Evolutionary conservation across 768 basidiomycete genomes (phyloP).

Genomic region (Calocera viscosa): DNA sequence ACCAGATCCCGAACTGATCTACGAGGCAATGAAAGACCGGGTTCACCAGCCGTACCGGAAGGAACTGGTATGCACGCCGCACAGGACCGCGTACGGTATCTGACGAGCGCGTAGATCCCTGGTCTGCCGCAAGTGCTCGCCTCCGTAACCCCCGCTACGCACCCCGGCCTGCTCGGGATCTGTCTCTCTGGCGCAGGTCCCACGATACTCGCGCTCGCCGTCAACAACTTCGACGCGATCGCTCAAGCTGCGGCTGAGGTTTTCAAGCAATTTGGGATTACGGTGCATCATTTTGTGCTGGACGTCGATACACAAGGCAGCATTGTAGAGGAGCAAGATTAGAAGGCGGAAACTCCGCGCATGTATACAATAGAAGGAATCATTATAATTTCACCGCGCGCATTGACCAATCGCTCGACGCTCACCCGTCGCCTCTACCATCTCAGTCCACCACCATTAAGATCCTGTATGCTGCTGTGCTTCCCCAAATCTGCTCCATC

Average conservation of each 20-base stretch:
- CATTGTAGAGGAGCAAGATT: slow-evolving; percentile 23
- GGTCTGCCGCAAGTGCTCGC: slow-evolving; percentile 89
- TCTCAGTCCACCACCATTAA: neutral
- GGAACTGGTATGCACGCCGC: slow-evolving; percentile 45
- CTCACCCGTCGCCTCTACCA: no score
- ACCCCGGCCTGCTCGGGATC: slow-evolving; percentile 91
- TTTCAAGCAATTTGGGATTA: slow-evolving; percentile 56
- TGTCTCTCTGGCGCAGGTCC: slow-evolving; percentile 97
- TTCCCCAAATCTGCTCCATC: no score
- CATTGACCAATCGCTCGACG: no score
- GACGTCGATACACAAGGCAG: slow-evolving; percentile 41
- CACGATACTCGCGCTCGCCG: slow-evolving; percentile 91
- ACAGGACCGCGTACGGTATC: neutral
- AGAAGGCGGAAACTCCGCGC: neutral
- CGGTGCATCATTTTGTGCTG: slow-evolving; percentile 84
- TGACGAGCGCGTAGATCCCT: slow-evolving; percentile 54
- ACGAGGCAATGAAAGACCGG: slow-evolving; percentile 98
- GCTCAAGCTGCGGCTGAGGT: slow-evolving; percentile 67
- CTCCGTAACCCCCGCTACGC: slow-evolving; percentile 70
- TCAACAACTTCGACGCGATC: slow-evolving; percentile 67
- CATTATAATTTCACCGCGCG: neutral
- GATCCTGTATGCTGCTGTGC: neutral
- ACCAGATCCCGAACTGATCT: slow-evolving; percentile 91
- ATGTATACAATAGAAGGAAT: neutral
- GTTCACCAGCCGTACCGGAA: slow-evolving; percentile 96